These are phyloP conservation scores for Aureobasidium sp. DNA, from an alignment of 2,329 filamentous ascomycete species.

Conservation along the genomic window DNA sequence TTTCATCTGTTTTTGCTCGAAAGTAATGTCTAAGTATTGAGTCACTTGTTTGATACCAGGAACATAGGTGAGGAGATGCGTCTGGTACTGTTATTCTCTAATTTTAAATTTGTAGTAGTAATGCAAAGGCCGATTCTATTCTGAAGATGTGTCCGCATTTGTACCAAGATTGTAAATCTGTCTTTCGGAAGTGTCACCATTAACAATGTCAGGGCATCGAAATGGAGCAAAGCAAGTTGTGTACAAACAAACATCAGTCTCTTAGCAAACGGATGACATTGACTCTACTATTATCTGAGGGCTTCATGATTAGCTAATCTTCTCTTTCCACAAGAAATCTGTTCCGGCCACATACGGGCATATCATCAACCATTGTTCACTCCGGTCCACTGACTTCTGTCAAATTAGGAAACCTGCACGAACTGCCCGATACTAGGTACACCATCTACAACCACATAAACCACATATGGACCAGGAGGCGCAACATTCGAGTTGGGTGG, in stretches of 20 bases:
- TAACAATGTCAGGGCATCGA: too few species aligned
- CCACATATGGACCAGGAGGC: constrained; percentile 53
- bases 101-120: background rate
- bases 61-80: background rate
- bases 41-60: background rate
- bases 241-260: too few species aligned
- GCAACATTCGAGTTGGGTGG: constrained; percentile 50
- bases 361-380: background rate
- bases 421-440: constrained; percentile 32
- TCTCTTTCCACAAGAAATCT: background rate
- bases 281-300: background rate
- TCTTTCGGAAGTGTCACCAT: too few species aligned
- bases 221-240: too few species aligned
- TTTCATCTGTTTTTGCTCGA: background rate
- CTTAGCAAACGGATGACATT: background rate
- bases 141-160: too few species aligned
- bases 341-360: background rate
- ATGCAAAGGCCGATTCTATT: background rate
- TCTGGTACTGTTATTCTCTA: background rate
- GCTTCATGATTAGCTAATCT: background rate
- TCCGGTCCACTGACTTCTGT: background rate
- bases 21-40: background rate
- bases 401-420: constrained; percentile 9
- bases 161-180: too few species aligned
- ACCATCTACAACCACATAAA: constrained; percentile 52